Base-by-base conservation (phyloP, 768 basidiomycete species). In the Pulveroboletus sp. region DNA sequence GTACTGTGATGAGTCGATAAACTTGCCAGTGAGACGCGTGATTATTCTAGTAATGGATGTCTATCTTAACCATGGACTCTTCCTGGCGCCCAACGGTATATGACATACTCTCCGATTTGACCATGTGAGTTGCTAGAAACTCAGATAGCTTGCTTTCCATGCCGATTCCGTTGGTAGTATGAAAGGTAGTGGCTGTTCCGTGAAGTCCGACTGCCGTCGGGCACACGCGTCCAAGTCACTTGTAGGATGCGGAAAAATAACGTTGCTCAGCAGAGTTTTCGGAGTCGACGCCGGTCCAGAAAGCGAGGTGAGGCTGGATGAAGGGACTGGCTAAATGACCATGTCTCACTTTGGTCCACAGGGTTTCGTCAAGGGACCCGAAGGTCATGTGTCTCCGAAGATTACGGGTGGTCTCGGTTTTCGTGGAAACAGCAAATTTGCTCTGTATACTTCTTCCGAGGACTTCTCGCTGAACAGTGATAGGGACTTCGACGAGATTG, bases 391-490 rank as follows among this genome's bases (percentile, higher is more conserved):
- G 8, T 22, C 24, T 44, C 26, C 22, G 26, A 36, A 5, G 9
- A 49, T 49, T 11, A 32, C 17, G 19, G 48, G 48, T 9, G 41
- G 48, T 5, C 31, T 43, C 35, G 36, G 34, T 22, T 49, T 36
- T 36, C 41, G 20, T 7, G 41, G 37, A 20, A 49, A 52, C 13
- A 27, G 9, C 40, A 48, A 19, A 43, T 49, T 52, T 29, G 24
- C 43, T n/a, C 51, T 52, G 2, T 43, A 52, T 17, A 48, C 47
- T 23, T 43, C 48, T 23, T 46, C 49, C 31, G 27, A 12, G 22
- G 46, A 20, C 17, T 52, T 48, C 23, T 17, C 32, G 11, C 51
- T 47, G 3, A 49, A 52, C 51, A 48, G 45, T 11, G 51, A 52
- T n/a, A 20, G 16, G 8, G 51, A 52, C 23, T 52, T 49, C 23